Evolutionary conservation across 2,329 filamentous ascomycete species (phyloP), one percentile per base, ranked within the genome.

Genomic region (Pseudogymnoascus sp.): DNA sequence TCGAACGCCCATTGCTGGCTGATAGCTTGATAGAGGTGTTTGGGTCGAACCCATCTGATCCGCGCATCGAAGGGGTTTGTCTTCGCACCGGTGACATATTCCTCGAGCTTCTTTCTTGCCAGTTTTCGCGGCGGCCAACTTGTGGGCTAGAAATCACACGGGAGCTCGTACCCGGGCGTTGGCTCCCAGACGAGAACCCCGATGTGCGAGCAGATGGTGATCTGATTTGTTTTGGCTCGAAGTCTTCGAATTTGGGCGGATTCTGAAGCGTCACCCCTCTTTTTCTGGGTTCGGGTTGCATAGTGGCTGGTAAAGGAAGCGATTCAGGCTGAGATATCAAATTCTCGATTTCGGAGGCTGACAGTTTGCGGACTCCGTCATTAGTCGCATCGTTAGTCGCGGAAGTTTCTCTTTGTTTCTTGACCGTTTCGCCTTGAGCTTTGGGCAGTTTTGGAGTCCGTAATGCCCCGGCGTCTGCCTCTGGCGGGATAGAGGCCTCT

Each of bases 291-390:
- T 60, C 58, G 5, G 58, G 58, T 70, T 67, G 64, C 63, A 68
- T 49, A 63, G 65, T 63, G 12, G 79, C 72, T 1, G 81, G 80
- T 0, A 86, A 72, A 11, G 84, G 84, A 1, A 87, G 73, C 0
- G 83, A 86, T 29, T 84, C 81, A 5, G 83, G 82, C 1, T 81
- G 78, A 29, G 78, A 79, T 12, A 81, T 80, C 63, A 87, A 73
- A 64, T 83, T 80, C 61, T 83, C 80, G 70, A 87, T 84, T 68
- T 85, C 81, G 38, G 77, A 80, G 6, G 81, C 81, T 0, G 83
- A 84, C 26, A 87, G 75, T 38, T 82, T 79, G 62, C 81, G 78
- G 55, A 84, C 73, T 58, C 74, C 78, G 64, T 78, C 80, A 43
- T 74, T 61, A 21, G 29, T 65, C 49, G 4, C 35, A 60, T 60